Base-by-base conservation (phyloP, 768 basidiomycete species). In the Royoungia palumana region DNA sequence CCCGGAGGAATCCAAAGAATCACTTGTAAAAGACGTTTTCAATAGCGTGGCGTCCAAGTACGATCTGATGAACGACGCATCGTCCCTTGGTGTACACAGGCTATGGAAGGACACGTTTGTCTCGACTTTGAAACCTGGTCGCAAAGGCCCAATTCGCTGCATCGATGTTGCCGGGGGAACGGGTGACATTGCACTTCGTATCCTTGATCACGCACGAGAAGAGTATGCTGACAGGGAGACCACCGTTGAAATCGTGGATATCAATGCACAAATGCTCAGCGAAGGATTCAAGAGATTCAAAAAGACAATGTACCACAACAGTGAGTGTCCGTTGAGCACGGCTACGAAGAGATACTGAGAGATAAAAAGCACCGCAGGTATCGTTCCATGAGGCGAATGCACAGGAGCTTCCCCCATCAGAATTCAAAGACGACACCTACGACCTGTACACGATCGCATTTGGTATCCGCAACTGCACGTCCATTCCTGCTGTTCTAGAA, bases 1-100 rank as follows among this genome's bases (percentile, higher is more conserved):
- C 3, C 87, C 88, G 13, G 88, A 91, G 64, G 83, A 88, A 28
- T 67, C 77, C 30, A 99, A 99, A 65, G 95, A 98, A 71, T 72
- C 78, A 2, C 77, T 98, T 39, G 96, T 99, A 53, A 91, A 89
- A 60, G 80, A 80, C 55, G 94, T 99, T 44, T 99, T 99, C 71
- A 84, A 90, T 62, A 95, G 91, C 7, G 96, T 99, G 49, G 94
- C 96, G 36, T 87, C 90, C 30, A 87, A 80, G 38, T 99, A 99
- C 71, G 96, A 98, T 69, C 68, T 97, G 35, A 96, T 99, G 95
- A 99, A 99, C 75, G 96, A 98, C 64, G 91, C 94, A n/a, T 89
- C 94, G 68, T 98, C 96, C 4, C 71, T 98, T 53, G 96, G 96
- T 30, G 85, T 98, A 10, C 96, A 98, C 64, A 80, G 96, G 46